Evolutionary conservation across 2,329 filamentous ascomycete species (phyloP).

Genomic region (Penicillium sp.): DNA sequence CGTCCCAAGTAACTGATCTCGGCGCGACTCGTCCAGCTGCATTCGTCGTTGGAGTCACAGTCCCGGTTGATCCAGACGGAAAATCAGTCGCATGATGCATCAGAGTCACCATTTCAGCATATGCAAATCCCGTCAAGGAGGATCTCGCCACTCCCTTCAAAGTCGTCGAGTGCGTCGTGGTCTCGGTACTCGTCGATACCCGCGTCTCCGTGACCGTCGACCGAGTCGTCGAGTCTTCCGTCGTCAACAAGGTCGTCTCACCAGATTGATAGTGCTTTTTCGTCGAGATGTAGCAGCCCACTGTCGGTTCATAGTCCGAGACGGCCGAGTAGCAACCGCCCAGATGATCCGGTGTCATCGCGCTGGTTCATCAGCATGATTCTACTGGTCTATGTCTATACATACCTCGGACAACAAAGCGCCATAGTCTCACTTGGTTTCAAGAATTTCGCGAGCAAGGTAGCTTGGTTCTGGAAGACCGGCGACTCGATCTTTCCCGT

Average conservation of each 20-base stretch:
- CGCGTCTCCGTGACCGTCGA: too few species aligned
- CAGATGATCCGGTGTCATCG: not conserved
- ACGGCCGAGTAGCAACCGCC: conserved; percentile 1
- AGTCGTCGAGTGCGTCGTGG: not conserved
- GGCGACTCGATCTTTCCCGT: not conserved
- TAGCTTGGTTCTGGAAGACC: not conserved
- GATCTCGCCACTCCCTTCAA: not conserved
- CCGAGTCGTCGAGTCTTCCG: too few species aligned
- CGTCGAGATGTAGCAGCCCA: not conserved
- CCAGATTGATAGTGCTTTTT: not conserved
- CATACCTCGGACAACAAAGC: conserved; percentile 6
- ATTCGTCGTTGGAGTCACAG: too few species aligned
- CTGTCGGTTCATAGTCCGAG: not conserved
- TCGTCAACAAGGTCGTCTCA: too few species aligned
- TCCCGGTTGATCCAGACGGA: too few species aligned
- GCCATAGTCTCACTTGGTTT: conserved; percentile 5
- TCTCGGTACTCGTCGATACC: not conserved
- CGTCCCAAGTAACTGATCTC: too few species aligned
- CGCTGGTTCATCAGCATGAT: not conserved
- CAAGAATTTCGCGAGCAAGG: not conserved
- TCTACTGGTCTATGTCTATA: too few species aligned
- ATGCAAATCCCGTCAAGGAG: not conserved
- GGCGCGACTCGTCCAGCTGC: too few species aligned
- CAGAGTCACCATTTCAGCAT: conserved; percentile 3
- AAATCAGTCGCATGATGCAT: conserved; percentile 1